Conservation (phyloP, 495 filamentous ascomycete species). For the Aspergillus carlsbadensis region DNA sequence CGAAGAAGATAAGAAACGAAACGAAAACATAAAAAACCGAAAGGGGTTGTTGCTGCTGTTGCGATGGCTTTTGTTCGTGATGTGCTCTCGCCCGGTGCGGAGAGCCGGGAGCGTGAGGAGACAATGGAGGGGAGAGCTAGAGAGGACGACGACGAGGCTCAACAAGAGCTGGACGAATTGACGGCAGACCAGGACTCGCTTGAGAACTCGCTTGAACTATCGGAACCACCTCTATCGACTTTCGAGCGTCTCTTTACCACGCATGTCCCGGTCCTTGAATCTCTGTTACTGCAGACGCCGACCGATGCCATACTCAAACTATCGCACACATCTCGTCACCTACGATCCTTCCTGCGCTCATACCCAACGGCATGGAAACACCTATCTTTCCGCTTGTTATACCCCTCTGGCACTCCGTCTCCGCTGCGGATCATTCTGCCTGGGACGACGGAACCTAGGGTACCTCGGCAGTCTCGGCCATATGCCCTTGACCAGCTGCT, state of each 20-base stretch:
- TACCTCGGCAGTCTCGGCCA: slow-evolving; percentile 50
- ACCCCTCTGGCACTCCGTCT: slow-evolving; percentile 40
- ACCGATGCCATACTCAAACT: slow-evolving; percentile 56
- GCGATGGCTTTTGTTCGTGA: slow-evolving; percentile 16
- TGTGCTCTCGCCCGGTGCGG: slow-evolving; percentile 13
- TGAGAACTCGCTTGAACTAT: no score
- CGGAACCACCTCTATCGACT: slow-evolving; percentile 39
- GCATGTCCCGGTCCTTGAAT: slow-evolving; percentile 57
- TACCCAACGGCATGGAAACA: slow-evolving; percentile 63
- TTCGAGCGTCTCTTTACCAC: slow-evolving; percentile 55
- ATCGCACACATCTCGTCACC: slow-evolving; percentile 55
- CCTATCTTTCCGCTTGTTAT: slow-evolving; percentile 57
- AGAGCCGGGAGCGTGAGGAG: slow-evolving; percentile 7
- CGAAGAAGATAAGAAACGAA: not conserved
- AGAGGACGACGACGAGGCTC: slow-evolving; percentile 11
- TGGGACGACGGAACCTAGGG: slow-evolving; percentile 33
- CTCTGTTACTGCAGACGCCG: slow-evolving; percentile 55
- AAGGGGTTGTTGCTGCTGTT: not conserved
- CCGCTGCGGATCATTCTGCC: slow-evolving; percentile 34
- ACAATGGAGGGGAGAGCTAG: slow-evolving; percentile 17
- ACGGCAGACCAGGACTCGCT: slow-evolving; percentile 25
- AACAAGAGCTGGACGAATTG: slow-evolving; percentile 27
- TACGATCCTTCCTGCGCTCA: slow-evolving; percentile 52
- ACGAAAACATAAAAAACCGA: not conserved
- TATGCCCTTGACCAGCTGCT: slow-evolving; percentile 59